phyloP scores from a whole-genome alignment of 495 filamentous ascomycete species.

The Tuber magnatum region DNA sequence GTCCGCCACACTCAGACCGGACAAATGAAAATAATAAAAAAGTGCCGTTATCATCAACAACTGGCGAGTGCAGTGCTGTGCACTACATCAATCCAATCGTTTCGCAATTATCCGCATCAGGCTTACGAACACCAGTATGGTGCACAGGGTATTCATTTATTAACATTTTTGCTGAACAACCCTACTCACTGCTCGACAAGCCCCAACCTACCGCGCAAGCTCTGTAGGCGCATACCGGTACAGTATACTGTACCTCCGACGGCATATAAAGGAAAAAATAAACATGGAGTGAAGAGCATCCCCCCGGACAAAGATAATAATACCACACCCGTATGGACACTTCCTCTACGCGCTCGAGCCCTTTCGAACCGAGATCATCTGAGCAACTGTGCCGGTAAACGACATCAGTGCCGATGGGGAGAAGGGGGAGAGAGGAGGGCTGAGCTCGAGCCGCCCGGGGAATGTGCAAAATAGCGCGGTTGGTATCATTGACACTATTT shows the following conservation, averaged over 20 bases:
- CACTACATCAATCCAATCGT: not conserved
- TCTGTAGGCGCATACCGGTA: not conserved
- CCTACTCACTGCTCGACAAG: not conserved
- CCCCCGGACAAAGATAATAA: not conserved
- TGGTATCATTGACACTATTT: constrained; percentile 2
- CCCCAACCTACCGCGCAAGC: not conserved
- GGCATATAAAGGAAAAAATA: not conserved
- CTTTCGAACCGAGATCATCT: not conserved
- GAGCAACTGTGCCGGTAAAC: not conserved
- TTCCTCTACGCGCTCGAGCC: not conserved
- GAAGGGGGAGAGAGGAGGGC: not conserved
- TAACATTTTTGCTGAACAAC: not conserved
- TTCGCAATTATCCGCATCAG: not conserved
- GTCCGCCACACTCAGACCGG: not conserved
- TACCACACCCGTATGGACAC: not conserved
- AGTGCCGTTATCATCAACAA: not conserved
- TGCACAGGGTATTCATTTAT: not conserved
- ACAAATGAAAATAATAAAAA: not conserved
- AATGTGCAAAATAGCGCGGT: not conserved
- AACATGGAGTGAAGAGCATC: not conserved
- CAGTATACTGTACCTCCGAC: not conserved
- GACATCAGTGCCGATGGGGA: not conserved
- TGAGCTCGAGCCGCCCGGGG: not conserved
- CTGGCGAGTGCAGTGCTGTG: not conserved
- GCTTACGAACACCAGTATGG: not conserved